These are phyloP conservation scores for Eucalyptus pauciflora DNA, from an alignment of 345 rosid genomes.

Conservation along the genomic window DNA sequence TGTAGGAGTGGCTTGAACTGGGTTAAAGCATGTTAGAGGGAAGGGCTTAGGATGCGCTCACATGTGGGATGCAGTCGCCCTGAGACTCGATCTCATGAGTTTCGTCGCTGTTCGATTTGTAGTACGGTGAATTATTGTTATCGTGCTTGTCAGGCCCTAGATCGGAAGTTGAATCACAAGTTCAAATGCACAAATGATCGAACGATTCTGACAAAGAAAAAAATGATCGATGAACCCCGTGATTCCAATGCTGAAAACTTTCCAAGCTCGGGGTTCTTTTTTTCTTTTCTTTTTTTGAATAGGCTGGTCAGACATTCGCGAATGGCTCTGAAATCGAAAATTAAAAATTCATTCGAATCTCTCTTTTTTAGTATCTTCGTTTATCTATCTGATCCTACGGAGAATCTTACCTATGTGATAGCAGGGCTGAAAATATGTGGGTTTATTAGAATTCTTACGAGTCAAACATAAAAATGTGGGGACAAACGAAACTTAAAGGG, in stretches of 20 bases:
- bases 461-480: not conserved
- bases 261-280: not conserved
- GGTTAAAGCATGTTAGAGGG: not conserved
- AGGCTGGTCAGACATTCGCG: not conserved
- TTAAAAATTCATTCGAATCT: not conserved
- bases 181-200: not conserved
- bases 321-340: not conserved
- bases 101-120: not conserved
- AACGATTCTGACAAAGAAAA: not conserved
- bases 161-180: not conserved
- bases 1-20: not conserved
- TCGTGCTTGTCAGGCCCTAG: not conserved
- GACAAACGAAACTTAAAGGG: too few relatives aligned
- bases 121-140: not conserved
- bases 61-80: too few relatives aligned
- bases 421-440: not conserved
- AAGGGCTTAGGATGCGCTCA: too few relatives aligned
- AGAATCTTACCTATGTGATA: not conserved
- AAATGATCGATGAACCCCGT: not conserved
- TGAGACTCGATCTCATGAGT: too few relatives aligned
- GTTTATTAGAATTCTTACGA: too few relatives aligned
- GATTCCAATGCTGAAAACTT: not conserved
- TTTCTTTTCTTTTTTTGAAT: too few relatives aligned
- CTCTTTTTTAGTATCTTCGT: not conserved
- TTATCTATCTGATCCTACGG: not conserved